These are phyloP conservation scores for Jimgerdemannia flammicorona DNA, from an alignment of 192 early-diverging fungal genomes.

Conservation along the genomic window DNA sequence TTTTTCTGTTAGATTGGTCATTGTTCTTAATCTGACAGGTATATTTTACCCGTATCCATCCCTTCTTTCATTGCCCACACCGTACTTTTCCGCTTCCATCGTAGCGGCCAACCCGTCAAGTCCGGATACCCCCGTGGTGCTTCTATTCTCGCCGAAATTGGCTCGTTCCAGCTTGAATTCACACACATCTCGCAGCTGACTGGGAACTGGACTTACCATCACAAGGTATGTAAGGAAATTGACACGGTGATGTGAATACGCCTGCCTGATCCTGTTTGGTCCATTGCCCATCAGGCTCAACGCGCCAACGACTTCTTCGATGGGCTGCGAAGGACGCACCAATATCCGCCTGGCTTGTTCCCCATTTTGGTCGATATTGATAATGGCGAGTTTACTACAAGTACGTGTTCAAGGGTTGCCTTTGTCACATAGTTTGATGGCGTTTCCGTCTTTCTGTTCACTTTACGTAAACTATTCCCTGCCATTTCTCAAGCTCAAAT, in stretches of 20 bases:
- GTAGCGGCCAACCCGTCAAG: conserved; percentile 19
- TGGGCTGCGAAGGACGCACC: conserved; percentile 14
- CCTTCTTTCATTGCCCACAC: conserved; percentile 1
- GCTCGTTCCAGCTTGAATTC: conserved; percentile 81
- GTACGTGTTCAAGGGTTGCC: conserved; percentile 5
- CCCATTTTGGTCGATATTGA: conserved; percentile 49
- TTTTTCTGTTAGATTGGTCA: conserved; percentile 18
- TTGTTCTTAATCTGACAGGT: conserved; percentile 8
- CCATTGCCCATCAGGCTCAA: conserved; percentile 38
- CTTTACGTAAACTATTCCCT: not conserved
- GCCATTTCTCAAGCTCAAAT: conserved; percentile 20
- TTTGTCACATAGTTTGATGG: not conserved
- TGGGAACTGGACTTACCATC: conserved; percentile 62
- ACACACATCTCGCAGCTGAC: conserved; percentile 78
- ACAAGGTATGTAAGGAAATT: conserved; percentile 31
- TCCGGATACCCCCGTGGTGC: conserved; percentile 16
- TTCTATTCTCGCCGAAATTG: conserved; percentile 62
- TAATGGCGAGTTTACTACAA: conserved; percentile 14
- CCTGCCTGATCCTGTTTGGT: not conserved
- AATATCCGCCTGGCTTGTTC: conserved; percentile 50
- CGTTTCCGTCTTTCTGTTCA: not conserved
- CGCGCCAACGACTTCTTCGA: conserved; percentile 52
- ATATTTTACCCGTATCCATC: not conserved
- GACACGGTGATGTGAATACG: not conserved
- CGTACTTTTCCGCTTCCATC: not conserved